A percentile compares a stretch with the other conserved stretches of the same genome.
Conservation (phyloP, 129 eudicot species). For the Daucus carota region DH1_v3.0 NC_030381.2:36420501-36421000, state of each 20-base stretch:
- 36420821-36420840: conserved; percentile 17
- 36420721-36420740: conserved; percentile 22
- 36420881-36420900: neutral
- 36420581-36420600: conserved; percentile 54
- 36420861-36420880: neutral
- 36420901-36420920: too few relatives aligned
- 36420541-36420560: conserved; percentile 44
- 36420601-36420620: conserved; percentile 31
- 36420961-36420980: too few relatives aligned
- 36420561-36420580: conserved; percentile 48
- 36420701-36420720: conserved; percentile 24
- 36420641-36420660: conserved; percentile 13
- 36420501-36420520: conserved; percentile 44
- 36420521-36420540: conserved; percentile 19
- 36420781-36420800: conserved; percentile 7
- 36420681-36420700: conserved; percentile 21
- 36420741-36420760: conserved; percentile 23
- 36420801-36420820: neutral
- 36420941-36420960: too few relatives aligned
- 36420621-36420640: conserved; percentile 15
- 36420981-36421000: too few relatives aligned
- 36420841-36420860: conserved; percentile 11
- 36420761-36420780: neutral
- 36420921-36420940: too few relatives aligned
- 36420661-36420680: conserved; percentile 25